A percentile compares a stretch with the other conserved stretches of the same genome.
Evolutionary conservation across 2,329 filamentous ascomycete genomes (phyloP).

Genomic region (Didymosphaeria variabile): DNA sequence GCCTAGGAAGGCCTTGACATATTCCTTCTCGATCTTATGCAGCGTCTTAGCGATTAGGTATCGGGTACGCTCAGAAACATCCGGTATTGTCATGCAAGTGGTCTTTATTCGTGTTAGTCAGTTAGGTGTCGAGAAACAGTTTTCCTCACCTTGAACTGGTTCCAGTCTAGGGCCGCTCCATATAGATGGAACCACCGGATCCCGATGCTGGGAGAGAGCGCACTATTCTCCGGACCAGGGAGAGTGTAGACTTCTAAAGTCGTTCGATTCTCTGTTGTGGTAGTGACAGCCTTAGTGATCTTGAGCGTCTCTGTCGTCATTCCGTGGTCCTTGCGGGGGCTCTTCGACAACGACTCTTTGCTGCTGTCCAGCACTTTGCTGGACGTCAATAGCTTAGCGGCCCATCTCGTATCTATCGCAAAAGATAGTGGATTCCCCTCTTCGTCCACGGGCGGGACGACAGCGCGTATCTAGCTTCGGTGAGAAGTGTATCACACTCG

Average conservation of each 20-base stretch:
- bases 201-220: slow-evolving; percentile 15
- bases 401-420: slow-evolving; percentile 23
- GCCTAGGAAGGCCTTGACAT: slow-evolving; percentile 32
- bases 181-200: slow-evolving; percentile 41
- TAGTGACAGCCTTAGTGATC: slow-evolving; percentile 36
- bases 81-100: slow-evolving; percentile 33
- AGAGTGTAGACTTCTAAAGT: slow-evolving; percentile 33
- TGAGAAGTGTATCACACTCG: background rate
- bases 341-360: slow-evolving; percentile 1
- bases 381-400: background rate
- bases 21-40: slow-evolving; percentile 36
- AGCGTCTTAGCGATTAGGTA: slow-evolving; percentile 29
- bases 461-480: background rate
- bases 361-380: background rate
- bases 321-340: slow-evolving; percentile 3
- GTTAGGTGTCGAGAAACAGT: background rate
- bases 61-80: slow-evolving; percentile 26
- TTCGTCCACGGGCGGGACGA: slow-evolving; percentile 25
- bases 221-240: slow-evolving; percentile 31
- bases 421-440: slow-evolving; percentile 39
- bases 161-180: slow-evolving; percentile 32
- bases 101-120: slow-evolving; percentile 17
- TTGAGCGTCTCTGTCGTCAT: slow-evolving; percentile 31
- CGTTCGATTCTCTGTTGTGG: slow-evolving; percentile 26
- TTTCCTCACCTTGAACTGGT: slow-evolving; percentile 30